Conservation (phyloP, 768 basidiomycete genomes). For the Agaricus subrufescens region DNA sequence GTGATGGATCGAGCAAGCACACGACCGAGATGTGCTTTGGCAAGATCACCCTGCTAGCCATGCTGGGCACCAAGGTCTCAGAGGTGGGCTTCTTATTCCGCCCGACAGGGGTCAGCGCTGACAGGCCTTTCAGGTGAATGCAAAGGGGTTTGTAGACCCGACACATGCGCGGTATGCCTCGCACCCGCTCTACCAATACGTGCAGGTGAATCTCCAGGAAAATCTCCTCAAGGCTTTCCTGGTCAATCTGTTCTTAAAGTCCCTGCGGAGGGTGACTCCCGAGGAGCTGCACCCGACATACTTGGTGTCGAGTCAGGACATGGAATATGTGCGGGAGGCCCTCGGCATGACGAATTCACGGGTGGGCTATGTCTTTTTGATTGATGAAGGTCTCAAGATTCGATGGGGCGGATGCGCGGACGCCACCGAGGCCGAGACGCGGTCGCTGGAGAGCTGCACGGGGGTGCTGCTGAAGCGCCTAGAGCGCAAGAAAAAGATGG, state of each 20-base stretch:
- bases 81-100: slow-evolving; percentile 46
- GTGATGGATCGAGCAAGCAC: slow-evolving; percentile 50
- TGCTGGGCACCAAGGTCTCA: slow-evolving; percentile 84
- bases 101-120: neutral
- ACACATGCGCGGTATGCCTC: slow-evolving; percentile 47
- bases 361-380: slow-evolving; percentile 88
- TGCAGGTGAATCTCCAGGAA: slow-evolving; percentile 92
- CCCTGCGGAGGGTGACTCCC: slow-evolving; percentile 66
- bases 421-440: slow-evolving; percentile 68
- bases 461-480: slow-evolving; percentile 64
- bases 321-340: slow-evolving; percentile 82
- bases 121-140: slow-evolving; percentile 56
- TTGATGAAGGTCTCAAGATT: slow-evolving; percentile 80
- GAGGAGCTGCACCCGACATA: slow-evolving; percentile 63
- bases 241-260: slow-evolving; percentile 77
- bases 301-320: slow-evolving; percentile 75
- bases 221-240: slow-evolving; percentile 90
- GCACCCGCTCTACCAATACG: slow-evolving; percentile 62
- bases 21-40: slow-evolving; percentile 76
- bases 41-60: slow-evolving; percentile 72
- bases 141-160: slow-evolving; percentile 60
- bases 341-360: slow-evolving; percentile 87
- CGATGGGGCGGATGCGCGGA: slow-evolving; percentile 93
- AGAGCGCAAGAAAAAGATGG: slow-evolving; percentile 16
- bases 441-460: slow-evolving; percentile 63